A percentile compares a stretch with the other conserved stretches of the same genome.
phyloP scores from a whole-genome alignment of 192 early-diverging fungal genomes.

The Coemansia sp. region DNA sequence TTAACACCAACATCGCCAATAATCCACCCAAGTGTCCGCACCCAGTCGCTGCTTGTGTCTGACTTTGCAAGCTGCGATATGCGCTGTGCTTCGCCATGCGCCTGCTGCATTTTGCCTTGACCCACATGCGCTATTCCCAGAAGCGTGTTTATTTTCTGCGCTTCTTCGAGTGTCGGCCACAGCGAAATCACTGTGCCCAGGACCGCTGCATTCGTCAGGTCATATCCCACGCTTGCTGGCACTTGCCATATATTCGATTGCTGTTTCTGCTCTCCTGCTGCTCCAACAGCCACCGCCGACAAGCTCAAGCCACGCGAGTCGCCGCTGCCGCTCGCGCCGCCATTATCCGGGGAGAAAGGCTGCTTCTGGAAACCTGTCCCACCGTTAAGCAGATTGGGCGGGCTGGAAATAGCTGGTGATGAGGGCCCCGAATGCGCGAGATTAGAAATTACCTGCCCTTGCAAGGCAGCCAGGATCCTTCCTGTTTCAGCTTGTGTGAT shows the following conservation, averaged over 20 bases:
- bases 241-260: constrained; percentile 27
- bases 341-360: not conserved
- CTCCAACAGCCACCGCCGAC: not conserved
- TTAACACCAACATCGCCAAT: constrained; percentile 36
- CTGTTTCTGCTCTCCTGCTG: constrained; percentile 2
- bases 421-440: not conserved
- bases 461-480: constrained; percentile 3
- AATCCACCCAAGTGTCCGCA: constrained; percentile 33
- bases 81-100: constrained; percentile 14
- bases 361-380: not conserved
- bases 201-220: constrained; percentile 25
- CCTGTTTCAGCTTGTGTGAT: constrained; percentile 2
- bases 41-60: constrained; percentile 39
- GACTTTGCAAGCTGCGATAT: constrained; percentile 24
- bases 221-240: constrained; percentile 40
- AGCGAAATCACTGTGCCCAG: constrained; percentile 16
- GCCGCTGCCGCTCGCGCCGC: too few species aligned
- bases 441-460: not conserved
- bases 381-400: not conserved
- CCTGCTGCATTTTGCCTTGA: constrained; percentile 21
- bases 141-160: constrained; percentile 40
- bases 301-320: not conserved
- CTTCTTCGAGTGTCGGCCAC: constrained; percentile 40
- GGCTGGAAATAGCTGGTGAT: not conserved
- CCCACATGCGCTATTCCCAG: constrained; percentile 47